Base-by-base conservation (phyloP, 495 filamentous ascomycete species). In the Neurospora sp. region DNA sequence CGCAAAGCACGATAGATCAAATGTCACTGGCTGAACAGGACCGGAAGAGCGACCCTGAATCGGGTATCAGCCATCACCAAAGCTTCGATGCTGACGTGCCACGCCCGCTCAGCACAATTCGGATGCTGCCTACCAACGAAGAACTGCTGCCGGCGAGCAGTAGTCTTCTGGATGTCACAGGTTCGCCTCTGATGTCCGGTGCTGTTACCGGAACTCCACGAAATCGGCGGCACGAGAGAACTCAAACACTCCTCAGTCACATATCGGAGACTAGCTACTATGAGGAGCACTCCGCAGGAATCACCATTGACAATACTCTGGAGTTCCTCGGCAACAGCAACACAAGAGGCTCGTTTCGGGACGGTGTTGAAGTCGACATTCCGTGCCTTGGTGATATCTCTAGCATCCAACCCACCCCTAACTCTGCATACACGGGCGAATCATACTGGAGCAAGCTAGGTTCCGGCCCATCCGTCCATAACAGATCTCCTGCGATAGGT, bases 391-490 rank as follows among this genome's bases (percentile, higher is more conserved):
- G 71, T 27, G 77, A 77, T 46, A 41, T 74, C 1, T 76, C 73
- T 16, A 82, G 79, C 72, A 79, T 82, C 73, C 80, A 78, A 38
- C 78, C 72, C 12, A 82, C 79, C 12, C 79, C 83, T 18, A 80
- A 80, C 16, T 76, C 78, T 9, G 77, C 80, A 6, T 80, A 83
- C 54, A 76, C 72, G 4, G 72, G 42, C 18, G 69, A 46, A 2
- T 70, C 44, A 18, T 31, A n/a, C 18, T 39, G 31, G 23, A 41
- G 71, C 20, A 35, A 72, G 11, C 39, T 39, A 44, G 16, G 39
- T 62, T 35, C 27, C 39, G 40, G 70, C 9, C 42, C 70, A 18
- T 35, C 39, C 6, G 70, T 35, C 20, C 39, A 39, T 16, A 44
- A 72, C 20, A 72, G 70, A 42, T 42, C 70, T 35, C 37, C 35